Percentiles rank a stretch among this genome's conserved stretches.
Evolutionary conservation across 192 early-diverging fungal genomes (phyloP).

Genomic region (Umbelopsis vinacea): DNA sequence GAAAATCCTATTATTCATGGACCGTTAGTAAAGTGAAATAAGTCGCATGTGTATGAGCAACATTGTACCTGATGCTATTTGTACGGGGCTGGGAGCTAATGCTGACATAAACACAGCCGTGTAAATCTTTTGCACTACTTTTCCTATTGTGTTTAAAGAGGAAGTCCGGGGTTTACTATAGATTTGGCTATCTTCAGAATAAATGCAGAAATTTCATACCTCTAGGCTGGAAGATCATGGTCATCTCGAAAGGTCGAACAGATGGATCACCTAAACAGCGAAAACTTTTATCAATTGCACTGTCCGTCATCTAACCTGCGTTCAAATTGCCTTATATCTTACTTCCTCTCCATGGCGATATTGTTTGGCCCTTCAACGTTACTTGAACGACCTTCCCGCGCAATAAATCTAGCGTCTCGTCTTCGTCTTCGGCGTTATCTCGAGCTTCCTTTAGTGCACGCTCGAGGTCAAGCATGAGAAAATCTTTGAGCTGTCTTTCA

Average conservation of each 20-base stretch:
- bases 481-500: constrained; percentile 9
- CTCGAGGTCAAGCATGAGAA: constrained; percentile 10
- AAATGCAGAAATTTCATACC: background rate
- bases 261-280: background rate
- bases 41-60: background rate
- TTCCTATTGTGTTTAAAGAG: background rate
- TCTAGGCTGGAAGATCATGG: constrained; percentile 8
- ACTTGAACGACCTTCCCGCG: constrained; percentile 5
- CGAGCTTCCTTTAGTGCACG: constrained; percentile 15
- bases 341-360: constrained; percentile 17
- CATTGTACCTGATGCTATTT: background rate
- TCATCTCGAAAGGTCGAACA: constrained; percentile 12
- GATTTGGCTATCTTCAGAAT: no score
- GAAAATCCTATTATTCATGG: background rate
- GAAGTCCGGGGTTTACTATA: background rate
- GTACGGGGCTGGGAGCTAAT: background rate
- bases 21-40: background rate
- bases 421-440: constrained; percentile 8
- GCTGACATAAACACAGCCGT: constrained; percentile 9
- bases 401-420: constrained; percentile 1
- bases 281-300: background rate
- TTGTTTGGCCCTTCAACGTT: constrained; percentile 5
- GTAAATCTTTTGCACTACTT: constrained; percentile 3
- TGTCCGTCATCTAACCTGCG: background rate
- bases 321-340: background rate